Evolutionary conservation across 1,139 yeast species (phyloP).

Genomic region (Magnusiomyces starmeri): DNA sequence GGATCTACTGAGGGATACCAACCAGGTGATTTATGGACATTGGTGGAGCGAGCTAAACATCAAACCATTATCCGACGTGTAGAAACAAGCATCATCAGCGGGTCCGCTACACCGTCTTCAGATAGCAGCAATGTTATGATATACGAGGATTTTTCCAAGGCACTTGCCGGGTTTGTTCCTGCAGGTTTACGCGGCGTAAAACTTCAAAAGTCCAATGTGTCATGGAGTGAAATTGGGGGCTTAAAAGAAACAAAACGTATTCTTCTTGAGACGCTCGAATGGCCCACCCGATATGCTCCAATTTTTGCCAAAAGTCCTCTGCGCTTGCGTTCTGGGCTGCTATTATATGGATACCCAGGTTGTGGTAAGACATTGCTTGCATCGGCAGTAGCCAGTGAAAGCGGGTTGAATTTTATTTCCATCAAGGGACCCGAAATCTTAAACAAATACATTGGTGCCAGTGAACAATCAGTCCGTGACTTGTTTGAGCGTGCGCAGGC

Average conservation of each 20-base stretch:
- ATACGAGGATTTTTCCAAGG: conserved; percentile 43
- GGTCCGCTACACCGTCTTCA: background rate
- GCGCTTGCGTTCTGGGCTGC: conserved; percentile 78
- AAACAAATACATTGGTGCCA: conserved; percentile 95
- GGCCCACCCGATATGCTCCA: conserved; percentile 97
- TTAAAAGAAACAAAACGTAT: conserved; percentile 66
- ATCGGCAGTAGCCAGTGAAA: conserved; percentile 88
- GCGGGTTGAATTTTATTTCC: conserved; percentile 89
- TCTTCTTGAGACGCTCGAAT: conserved; percentile 79
- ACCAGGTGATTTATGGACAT: conserved; percentile 68
- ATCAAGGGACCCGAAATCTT: conserved; percentile 95
- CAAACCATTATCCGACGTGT: conserved; percentile 30
- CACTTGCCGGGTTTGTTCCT: conserved; percentile 66
- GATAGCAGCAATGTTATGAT: conserved; percentile 11
- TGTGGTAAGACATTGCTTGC: conserved; percentile 94
- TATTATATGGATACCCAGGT: conserved; percentile 93
- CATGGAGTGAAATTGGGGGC: conserved; percentile 91
- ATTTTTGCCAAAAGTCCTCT: conserved; percentile 84
- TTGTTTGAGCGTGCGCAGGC: conserved; percentile 90
- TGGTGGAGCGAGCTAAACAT: conserved; percentile 70
- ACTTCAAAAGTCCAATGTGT: conserved; percentile 64
- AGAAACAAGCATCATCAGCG: conserved; percentile 17
- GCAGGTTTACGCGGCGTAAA: conserved; percentile 82
- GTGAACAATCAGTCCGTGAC: conserved; percentile 91
- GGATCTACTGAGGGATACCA: conserved; percentile 81